Conservation (phyloP, 192 early-diverging fungal genomes). For the Allomyces arbusculus region DNA sequence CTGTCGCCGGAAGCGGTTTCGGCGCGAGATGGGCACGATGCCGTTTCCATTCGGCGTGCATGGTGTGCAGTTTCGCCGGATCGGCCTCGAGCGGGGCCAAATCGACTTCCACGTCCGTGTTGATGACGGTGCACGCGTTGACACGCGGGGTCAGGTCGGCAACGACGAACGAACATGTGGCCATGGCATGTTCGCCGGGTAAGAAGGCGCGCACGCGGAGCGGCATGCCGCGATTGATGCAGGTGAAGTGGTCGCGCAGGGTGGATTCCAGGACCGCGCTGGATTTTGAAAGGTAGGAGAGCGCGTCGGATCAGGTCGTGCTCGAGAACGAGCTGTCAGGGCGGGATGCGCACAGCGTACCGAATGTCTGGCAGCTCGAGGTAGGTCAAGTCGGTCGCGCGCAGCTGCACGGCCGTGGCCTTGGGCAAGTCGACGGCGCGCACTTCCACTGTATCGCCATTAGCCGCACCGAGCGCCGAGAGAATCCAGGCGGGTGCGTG, state of each 20-base stretch:
- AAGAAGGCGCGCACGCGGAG: neutral
- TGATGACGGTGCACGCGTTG: neutral
- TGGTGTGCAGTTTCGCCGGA: too few species aligned
- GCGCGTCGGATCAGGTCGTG: too few species aligned
- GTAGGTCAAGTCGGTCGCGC: neutral
- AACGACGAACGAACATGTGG: too few species aligned
- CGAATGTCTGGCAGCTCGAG: neutral
- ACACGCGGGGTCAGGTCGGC: too few species aligned
- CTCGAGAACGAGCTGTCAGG: too few species aligned
- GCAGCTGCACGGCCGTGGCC: neutral
- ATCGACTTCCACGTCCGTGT: neutral
- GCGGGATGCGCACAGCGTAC: too few species aligned
- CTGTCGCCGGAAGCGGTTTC: too few species aligned
- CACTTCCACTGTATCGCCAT: neutral
- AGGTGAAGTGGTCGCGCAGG: neutral
- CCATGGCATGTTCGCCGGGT: neutral
- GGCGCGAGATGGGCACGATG: too few species aligned
- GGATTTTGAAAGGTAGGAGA: too few species aligned
- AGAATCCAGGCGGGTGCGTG: neutral
- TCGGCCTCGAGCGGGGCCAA: neutral
- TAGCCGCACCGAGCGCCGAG: neutral
- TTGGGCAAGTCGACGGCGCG: neutral
- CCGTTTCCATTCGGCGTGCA: too few species aligned
- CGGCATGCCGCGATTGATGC: neutral
- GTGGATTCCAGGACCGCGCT: neutral